These are phyloP conservation scores for Dactylis glomerata DNA, from an alignment of 176 grass and related monocot genomes.

Conservation along the genomic window DNA sequence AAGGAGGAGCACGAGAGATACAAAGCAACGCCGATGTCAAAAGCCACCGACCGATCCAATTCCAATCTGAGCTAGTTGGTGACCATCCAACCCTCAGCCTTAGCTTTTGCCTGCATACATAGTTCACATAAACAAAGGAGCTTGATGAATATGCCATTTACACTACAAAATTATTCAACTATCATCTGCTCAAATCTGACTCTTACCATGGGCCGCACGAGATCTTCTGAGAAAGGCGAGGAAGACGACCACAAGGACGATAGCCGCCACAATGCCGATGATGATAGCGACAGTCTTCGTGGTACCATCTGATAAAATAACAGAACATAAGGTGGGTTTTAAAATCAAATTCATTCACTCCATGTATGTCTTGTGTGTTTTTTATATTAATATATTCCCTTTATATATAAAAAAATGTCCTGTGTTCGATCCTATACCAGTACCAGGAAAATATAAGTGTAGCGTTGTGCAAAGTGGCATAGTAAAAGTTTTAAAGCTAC, in stretches of 20 bases:
- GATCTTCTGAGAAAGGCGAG: conserved; percentile 56
- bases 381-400: too few relatives aligned
- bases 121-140: conserved; percentile 1
- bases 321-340: neutral
- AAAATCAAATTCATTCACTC: neutral
- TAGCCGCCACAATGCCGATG: conserved; percentile 59
- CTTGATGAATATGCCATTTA: conserved; percentile 11
- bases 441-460: neutral
- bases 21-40: conserved; percentile 46
- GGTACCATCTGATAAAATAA: conserved; percentile 44
- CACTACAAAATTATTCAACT: neutral
- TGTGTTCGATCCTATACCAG: neutral
- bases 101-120: conserved; percentile 72
- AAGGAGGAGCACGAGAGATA: conserved; percentile 35
- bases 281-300: conserved; percentile 79
- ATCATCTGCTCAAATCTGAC: neutral
- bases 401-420: too few relatives aligned
- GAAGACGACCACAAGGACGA: conserved; percentile 63
- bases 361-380: neutral
- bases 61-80: conserved; percentile 22
- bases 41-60: conserved; percentile 46
- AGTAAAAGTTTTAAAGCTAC: conserved; percentile 42
- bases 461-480: conserved; percentile 37
- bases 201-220: conserved; percentile 35
- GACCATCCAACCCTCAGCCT: conserved; percentile 5